Conservation (phyloP, 176 grass and related monocot genomes). For the Zizania latifolia region DNA sequence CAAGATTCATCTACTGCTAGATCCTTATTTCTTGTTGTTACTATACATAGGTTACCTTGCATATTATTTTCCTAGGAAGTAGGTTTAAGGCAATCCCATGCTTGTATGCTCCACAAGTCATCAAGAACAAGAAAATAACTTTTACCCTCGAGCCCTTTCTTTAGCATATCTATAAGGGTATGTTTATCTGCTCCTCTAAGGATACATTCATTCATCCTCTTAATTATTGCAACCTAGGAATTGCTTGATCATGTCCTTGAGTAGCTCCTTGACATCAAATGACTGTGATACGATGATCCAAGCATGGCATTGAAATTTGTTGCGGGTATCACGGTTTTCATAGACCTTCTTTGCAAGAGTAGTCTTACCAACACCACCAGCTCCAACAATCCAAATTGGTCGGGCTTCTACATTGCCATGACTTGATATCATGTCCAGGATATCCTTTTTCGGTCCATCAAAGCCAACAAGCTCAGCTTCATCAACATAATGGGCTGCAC, state of each 20-base stretch:
- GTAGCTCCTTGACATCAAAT: background rate
- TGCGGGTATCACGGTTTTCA: background rate
- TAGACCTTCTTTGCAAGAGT: constrained; percentile 31
- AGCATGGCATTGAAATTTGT: constrained; percentile 10
- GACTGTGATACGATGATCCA: constrained; percentile 32
- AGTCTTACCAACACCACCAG: constrained; percentile 39
- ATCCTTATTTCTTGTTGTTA: constrained; percentile 14
- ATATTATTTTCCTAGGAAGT: background rate
- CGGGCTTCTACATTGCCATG: background rate
- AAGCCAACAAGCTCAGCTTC: constrained; percentile 27
- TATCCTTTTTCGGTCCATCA: background rate
- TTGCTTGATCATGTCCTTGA: constrained; percentile 22
- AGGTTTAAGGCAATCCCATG: constrained; percentile 2
- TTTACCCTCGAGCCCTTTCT: background rate
- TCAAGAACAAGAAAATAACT: constrained; percentile 35
- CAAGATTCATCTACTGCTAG: background rate
- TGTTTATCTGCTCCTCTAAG: background rate
- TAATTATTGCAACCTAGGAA: background rate
- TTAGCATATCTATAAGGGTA: background rate
- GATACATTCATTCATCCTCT: too few species aligned
- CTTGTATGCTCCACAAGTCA: constrained; percentile 22
- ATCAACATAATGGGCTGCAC: background rate
- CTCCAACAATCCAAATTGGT: constrained; percentile 20
- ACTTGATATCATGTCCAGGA: background rate
- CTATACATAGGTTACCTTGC: background rate